Conservation (phyloP, 75 land plant genomes). For the Larix kaempferi region DNA sequence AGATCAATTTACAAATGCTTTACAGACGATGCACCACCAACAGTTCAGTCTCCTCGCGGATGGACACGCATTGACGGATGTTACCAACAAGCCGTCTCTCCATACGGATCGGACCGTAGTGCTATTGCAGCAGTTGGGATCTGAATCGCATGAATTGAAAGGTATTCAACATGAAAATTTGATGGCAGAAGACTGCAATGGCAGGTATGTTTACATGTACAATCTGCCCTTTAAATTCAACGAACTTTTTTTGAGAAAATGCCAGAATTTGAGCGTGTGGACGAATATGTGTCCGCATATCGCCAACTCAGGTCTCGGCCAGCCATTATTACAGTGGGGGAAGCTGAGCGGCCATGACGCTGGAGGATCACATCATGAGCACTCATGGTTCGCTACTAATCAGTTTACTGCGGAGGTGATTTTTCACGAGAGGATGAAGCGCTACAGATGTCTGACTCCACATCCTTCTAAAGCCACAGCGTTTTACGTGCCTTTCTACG, state of each 20-base stretch:
- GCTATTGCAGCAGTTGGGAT: no score
- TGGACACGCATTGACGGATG: no score
- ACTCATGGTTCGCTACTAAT: conserved; percentile 54
- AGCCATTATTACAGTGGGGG: conserved; percentile 3
- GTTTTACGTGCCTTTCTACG: conserved; percentile 79
- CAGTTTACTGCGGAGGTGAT: conserved; percentile 66
- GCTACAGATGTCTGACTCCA: conserved; percentile 63
- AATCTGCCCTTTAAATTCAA: conserved; percentile 63
- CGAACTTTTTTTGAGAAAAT: conserved; percentile 33
- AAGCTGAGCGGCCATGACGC: not conserved
- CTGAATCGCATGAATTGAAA: no score
- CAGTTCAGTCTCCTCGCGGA: no score
- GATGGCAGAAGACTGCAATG: not conserved
- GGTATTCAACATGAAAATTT: no score
- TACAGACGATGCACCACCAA: no score
- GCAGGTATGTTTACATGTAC: conserved; percentile 46
- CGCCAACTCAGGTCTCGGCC: conserved; percentile 61
- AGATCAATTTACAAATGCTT: no score
- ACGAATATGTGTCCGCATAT: conserved; percentile 68
- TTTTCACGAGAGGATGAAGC: conserved; percentile 52
- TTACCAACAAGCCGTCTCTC: no score
- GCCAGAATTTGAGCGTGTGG: conserved; percentile 53
- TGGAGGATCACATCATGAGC: not conserved
- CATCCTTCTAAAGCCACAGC: conserved; percentile 33
- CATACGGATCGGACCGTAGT: no score